Percentiles rank a stretch among this genome's conserved stretches.
Conservation (phyloP, 2,329 filamentous ascomycete genomes). For the Helminthosporium solani region DNA sequence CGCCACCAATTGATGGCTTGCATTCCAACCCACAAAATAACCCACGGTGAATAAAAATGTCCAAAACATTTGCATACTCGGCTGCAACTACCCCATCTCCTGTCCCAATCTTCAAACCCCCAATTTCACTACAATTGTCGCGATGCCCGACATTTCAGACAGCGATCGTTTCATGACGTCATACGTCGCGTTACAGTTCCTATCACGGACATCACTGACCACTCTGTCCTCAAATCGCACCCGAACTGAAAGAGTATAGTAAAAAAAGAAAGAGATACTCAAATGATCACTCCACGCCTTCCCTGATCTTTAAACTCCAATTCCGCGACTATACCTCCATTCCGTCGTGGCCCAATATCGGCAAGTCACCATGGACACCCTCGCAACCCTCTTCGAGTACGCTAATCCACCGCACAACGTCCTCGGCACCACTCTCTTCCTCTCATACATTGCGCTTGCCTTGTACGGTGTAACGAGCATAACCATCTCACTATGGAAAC, state of each 20-base stretch:
- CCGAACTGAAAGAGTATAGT: neutral
- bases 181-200: conserved; percentile 14
- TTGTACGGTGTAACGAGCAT: conserved; percentile 25
- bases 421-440: conserved; percentile 31
- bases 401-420: conserved; percentile 32
- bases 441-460: conserved; percentile 31
- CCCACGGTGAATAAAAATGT: no score
- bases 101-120: neutral
- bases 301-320: no score
- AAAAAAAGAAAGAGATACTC: no score
- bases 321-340: no score
- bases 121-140: conserved; percentile 5
- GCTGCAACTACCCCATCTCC: neutral
- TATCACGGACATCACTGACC: neutral
- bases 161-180: conserved; percentile 34
- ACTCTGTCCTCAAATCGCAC: conserved; percentile 13
- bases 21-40: no score
- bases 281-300: neutral
- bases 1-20: no score
- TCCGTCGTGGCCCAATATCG: no score
- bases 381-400: conserved; percentile 5
- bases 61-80: neutral
- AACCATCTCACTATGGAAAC: conserved; percentile 15
- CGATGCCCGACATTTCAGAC: conserved; percentile 23
- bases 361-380: neutral